Conservation (phyloP, 768 basidiomycete species). For the Leccinum boreale region DNA sequence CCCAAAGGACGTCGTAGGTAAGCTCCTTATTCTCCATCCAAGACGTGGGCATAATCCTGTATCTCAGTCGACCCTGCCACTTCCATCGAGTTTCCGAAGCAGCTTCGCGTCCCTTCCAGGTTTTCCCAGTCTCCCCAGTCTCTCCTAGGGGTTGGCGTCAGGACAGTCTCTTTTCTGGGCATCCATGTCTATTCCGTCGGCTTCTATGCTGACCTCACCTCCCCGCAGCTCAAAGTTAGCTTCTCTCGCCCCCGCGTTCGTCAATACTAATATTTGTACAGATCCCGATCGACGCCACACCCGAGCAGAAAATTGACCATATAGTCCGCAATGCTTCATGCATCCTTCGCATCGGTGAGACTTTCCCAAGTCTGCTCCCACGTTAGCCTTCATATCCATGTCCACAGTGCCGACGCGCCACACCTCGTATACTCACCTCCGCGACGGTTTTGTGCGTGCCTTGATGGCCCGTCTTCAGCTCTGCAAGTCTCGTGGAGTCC, state of each 20-base stretch:
- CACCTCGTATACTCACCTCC: slow-evolving; percentile 74
- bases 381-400: not conserved
- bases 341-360: slow-evolving; percentile 68
- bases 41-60: not conserved
- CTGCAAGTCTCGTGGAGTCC: slow-evolving; percentile 46
- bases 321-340: slow-evolving; percentile 68
- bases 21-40: not conserved
- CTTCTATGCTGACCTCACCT: slow-evolving; percentile 83
- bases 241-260: not conserved
- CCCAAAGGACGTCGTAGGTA: slow-evolving; percentile 22
- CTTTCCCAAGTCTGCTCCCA: not conserved
- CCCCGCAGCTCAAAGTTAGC: slow-evolving; percentile 57
- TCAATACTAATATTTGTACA: slow-evolving; percentile 24
- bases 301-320: slow-evolving; percentile 68
- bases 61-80: slow-evolving; percentile 68
- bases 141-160: slow-evolving; percentile 80
- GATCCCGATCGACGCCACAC: slow-evolving; percentile 52
- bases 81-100: slow-evolving; percentile 68
- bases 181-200: slow-evolving; percentile 88
- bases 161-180: slow-evolving; percentile 84
- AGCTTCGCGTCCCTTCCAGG: slow-evolving; percentile 61
- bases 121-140: slow-evolving; percentile 58
- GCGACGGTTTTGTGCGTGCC: slow-evolving; percentile 80
- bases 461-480: slow-evolving; percentile 58
- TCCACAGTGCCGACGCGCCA: slow-evolving; percentile 70